Conservation (phyloP, 225 moss, liverwort and hornwort genomes). For the Takakia lepidozioides region DNA sequence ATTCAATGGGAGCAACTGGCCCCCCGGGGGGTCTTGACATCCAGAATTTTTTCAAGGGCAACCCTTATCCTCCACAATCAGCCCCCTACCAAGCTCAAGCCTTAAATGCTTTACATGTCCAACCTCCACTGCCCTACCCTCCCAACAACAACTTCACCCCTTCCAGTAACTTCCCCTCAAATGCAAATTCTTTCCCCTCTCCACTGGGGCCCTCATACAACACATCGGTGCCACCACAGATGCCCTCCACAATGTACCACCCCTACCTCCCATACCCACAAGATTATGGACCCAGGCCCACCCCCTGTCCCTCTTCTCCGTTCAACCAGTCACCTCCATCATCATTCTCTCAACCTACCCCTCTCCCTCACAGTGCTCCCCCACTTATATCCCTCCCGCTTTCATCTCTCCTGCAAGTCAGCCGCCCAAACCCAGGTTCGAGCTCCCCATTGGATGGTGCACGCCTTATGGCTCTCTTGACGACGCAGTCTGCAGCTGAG, state of each 20-base stretch:
- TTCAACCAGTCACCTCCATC: conserved; percentile 8
- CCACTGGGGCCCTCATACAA: conserved; percentile 1
- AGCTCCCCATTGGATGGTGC: conserved; percentile 55
- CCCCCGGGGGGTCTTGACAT: conserved; percentile 46
- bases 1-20: conserved; percentile 50
- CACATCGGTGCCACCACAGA: conserved; percentile 4
- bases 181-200: conserved; percentile 4
- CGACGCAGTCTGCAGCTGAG: conserved; percentile 46
- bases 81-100: conserved; percentile 19
- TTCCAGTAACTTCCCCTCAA: conserved; percentile 2
- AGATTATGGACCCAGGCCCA: conserved; percentile 42
- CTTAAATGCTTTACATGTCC: too few species aligned
- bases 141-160: conserved; percentile 12
- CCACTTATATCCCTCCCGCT: conserved; percentile 7
- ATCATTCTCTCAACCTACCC: conserved; percentile 21
- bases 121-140: too few species aligned
- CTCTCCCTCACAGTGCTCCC: conserved; percentile 23
- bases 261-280: conserved; percentile 38
- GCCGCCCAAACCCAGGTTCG: conserved; percentile 24
- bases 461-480: conserved; percentile 56
- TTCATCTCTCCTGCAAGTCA: conserved; percentile 8
- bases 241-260: conserved; percentile 32
- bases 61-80: conserved; percentile 23
- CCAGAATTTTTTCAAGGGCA: conserved; percentile 39
- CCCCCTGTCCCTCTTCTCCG: conserved; percentile 26